Evolutionary conservation across 305 asterid species (phyloP).

Genomic region (Andrographis paniculata): DNA sequence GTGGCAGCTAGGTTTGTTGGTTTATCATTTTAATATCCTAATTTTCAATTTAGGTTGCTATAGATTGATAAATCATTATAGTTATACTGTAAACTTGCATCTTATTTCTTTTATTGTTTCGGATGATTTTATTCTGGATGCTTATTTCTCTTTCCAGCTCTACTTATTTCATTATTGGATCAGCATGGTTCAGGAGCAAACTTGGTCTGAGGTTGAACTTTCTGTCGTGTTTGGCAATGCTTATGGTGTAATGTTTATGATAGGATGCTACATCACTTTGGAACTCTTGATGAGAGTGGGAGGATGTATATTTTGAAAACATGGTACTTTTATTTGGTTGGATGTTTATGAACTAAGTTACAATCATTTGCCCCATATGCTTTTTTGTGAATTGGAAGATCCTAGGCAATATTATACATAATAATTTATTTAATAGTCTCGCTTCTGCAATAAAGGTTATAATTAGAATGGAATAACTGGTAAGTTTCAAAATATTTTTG

Average conservation of each 20-base stretch:
- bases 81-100: conserved; percentile 21
- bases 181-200: conserved; percentile 26
- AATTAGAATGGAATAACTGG: not conserved
- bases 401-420: conserved; percentile 1
- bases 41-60: conserved; percentile 25
- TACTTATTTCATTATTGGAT: conserved; percentile 22
- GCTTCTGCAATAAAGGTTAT: not conserved
- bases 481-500: not conserved
- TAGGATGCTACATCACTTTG: conserved; percentile 14
- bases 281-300: not conserved
- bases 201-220: conserved; percentile 23
- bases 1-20: conserved; percentile 47
- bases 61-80: conserved; percentile 23
- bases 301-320: conserved; percentile 17
- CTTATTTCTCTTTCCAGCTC: conserved; percentile 20
- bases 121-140: conserved; percentile 13
- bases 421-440: not conserved
- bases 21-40: conserved; percentile 29
- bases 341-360: conserved; percentile 16
- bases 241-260: not conserved
- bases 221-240: not conserved
- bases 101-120: conserved; percentile 19
- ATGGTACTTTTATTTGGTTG: conserved; percentile 8
- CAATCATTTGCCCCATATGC: conserved; percentile 1
- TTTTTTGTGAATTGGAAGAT: not conserved